Base-by-base conservation (phyloP, 2,329 filamentous ascomycete species). In the Thielaviopsis punctulata region DNA sequence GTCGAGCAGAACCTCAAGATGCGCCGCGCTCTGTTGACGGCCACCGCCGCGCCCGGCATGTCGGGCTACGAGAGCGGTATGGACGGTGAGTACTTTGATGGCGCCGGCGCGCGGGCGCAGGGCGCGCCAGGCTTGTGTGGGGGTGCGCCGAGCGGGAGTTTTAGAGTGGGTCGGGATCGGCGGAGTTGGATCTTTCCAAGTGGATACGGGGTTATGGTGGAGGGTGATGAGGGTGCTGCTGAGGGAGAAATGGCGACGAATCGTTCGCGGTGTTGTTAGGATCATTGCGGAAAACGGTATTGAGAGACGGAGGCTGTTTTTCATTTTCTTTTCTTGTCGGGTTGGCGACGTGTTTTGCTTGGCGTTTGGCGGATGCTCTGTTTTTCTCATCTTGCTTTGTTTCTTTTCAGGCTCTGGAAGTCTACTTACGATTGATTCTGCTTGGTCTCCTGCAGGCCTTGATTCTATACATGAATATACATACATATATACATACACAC, bases 1-100 rank as follows among this genome's bases (percentile, higher is more conserved):
- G 76, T 79, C 58, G 76, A 79, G 65, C 75, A 79, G 68, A 78
- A 79, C 62, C 73, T 75, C 59, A 77, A 76, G 67, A 75, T 79
- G 63, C 75, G 78, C 64, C 73, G 76, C 58, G 76, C 73, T 9
- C 65, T 79, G 51, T 62, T 76, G 2, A 69, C 72, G n/a, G 76
- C 76, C 15, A 74, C 72, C 1, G 71, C 73, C 4, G 68, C 69
- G 0, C 72, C 73, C 0, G 72, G 72, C 3, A 69, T 68, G 1
- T 72, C 72, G 3, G 70, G 70, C 12, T 69, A 65, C 59, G 68
- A 72, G 52, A 55, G 63, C n/a, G 65, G 65, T 44, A 65, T 65
- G 61, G 70, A 71, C 46, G 69, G 67, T 13, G 62, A 65, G 10
- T 78, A 78, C 59, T 77, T 77, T 58, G 75, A 77, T 46, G 69